These are phyloP conservation scores for Sugiyamaella grinbergsii DNA, from an alignment of 1,139 yeast genomes.

Conservation along the genomic window DNA sequence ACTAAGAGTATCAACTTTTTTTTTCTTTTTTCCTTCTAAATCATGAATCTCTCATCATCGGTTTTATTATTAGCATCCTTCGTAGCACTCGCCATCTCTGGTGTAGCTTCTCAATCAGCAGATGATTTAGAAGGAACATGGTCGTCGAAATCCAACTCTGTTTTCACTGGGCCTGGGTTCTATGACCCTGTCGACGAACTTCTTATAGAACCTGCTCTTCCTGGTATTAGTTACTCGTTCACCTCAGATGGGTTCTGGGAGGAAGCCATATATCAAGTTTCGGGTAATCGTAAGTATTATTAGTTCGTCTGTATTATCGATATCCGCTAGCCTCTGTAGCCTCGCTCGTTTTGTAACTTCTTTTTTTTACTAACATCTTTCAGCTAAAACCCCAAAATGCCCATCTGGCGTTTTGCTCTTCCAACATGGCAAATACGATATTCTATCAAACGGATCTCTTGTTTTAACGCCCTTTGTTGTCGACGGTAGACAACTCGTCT, in stretches of 20 bases:
- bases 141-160: constrained; percentile 91
- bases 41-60: constrained; percentile 1
- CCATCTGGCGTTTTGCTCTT: constrained; percentile 77
- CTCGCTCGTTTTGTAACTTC: not conserved
- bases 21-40: too few relatives aligned
- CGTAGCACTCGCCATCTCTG: not conserved
- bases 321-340: too few relatives aligned
- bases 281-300: constrained; percentile 53
- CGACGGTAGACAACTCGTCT: constrained; percentile 89
- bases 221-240: constrained; percentile 91
- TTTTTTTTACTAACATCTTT: not conserved
- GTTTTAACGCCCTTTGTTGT: constrained; percentile 72
- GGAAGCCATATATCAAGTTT: constrained; percentile 81
- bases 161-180: constrained; percentile 95
- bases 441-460: constrained; percentile 66
- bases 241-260: constrained; percentile 90
- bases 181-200: constrained; percentile 95
- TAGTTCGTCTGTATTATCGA: not conserved
- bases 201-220: constrained; percentile 89
- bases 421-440: constrained; percentile 84
- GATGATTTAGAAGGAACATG: constrained; percentile 70
- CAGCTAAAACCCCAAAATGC: constrained; percentile 70
- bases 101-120: constrained; percentile 1
- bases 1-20: too few relatives aligned
- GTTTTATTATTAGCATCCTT: constrained; percentile 3